Evolutionary conservation across 202 grass and related monocot species (phyloP).

Genomic region (Digitaria exilis): DNA sequence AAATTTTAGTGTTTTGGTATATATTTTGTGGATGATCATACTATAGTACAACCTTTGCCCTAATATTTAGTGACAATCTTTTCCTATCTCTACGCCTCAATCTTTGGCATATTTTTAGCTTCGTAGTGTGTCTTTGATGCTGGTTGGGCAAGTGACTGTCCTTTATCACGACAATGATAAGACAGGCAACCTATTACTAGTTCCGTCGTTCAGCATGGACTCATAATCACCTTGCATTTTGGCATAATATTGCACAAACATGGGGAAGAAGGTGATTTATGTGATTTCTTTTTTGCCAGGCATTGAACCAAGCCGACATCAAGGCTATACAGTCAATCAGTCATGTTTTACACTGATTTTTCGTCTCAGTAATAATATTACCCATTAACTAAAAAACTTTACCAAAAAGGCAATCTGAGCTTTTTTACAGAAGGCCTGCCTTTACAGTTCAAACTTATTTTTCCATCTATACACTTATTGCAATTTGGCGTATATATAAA

Average conservation of each 20-base stretch:
- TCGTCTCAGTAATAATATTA: neutral
- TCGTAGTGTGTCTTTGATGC: neutral
- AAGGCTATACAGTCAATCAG: neutral
- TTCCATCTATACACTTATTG: constrained; percentile 27
- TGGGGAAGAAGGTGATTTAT: neutral
- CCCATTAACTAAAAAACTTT: neutral
- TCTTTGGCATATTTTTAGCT: constrained; percentile 11
- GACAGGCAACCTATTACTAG: neutral
- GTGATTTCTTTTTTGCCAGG: neutral
- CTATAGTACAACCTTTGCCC: constrained; percentile 21
- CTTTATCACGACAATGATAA: neutral
- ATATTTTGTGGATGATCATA: constrained; percentile 15
- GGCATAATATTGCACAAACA: neutral
- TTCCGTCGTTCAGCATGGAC: neutral
- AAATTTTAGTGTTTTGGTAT: constrained; percentile 14
- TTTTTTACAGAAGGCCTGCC: neutral
- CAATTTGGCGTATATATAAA: neutral
- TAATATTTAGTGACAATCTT: constrained; percentile 9
- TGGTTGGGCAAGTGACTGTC: neutral
- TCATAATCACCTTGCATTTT: neutral
- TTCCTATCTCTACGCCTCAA: neutral
- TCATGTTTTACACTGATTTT: neutral
- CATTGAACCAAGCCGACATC: neutral
- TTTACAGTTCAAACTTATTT: constrained; percentile 9
- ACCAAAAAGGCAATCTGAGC: neutral